Percentiles rank a stretch among this genome's conserved stretches.
phyloP scores from a whole-genome alignment of 2,329 filamentous ascomycete species.

The Cytospora piceae region DNA sequence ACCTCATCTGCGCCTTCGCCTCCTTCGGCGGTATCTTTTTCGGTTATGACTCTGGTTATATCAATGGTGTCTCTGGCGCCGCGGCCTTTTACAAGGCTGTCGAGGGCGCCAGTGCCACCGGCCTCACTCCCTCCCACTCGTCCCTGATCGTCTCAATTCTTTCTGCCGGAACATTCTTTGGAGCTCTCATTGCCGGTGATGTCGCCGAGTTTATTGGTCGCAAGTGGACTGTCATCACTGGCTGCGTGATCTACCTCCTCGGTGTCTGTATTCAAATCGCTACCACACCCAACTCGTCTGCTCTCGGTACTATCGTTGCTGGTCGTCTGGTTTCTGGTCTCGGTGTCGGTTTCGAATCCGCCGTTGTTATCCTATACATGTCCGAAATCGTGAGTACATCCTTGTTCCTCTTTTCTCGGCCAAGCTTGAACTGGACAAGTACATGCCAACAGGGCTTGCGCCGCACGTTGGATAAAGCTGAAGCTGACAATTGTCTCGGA shows the following conservation, averaged over 20 bases:
- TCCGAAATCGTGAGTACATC: conserved; percentile 68
- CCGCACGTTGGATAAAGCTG: conserved; percentile 5
- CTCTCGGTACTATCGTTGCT: conserved; percentile 66
- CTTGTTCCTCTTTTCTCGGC: not conserved
- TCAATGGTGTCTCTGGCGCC: conserved; percentile 65
- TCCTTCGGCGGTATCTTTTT: conserved; percentile 77
- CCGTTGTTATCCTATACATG: conserved; percentile 86
- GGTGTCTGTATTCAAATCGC: conserved; percentile 71
- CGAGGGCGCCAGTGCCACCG: conserved; percentile 44
- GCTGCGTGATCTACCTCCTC: conserved; percentile 71
- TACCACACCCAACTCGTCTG: conserved; percentile 49
- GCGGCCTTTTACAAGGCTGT: conserved; percentile 56
- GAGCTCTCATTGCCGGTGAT: conserved; percentile 77
- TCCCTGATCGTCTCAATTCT: conserved; percentile 75
- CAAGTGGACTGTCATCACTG: conserved; percentile 71
- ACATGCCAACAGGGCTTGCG: conserved; percentile 31
- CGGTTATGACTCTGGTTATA: conserved; percentile 79
- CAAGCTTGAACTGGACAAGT: not conserved
- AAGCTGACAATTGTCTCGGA: conserved; percentile 27
- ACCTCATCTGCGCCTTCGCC: conserved; percentile 71
- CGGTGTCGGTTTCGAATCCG: conserved; percentile 80
- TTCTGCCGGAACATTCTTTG: conserved; percentile 77
- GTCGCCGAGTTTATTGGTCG: conserved; percentile 76
- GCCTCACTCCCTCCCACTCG: conserved; percentile 47
- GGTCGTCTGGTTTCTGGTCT: conserved; percentile 77